A percentile compares a stretch with the other conserved stretches of the same genome.
These are phyloP conservation scores for Hymenoscyphus fraxineus DNA, from an alignment of 2,329 filamentous ascomycete species.

Conservation along the genomic window DNA sequence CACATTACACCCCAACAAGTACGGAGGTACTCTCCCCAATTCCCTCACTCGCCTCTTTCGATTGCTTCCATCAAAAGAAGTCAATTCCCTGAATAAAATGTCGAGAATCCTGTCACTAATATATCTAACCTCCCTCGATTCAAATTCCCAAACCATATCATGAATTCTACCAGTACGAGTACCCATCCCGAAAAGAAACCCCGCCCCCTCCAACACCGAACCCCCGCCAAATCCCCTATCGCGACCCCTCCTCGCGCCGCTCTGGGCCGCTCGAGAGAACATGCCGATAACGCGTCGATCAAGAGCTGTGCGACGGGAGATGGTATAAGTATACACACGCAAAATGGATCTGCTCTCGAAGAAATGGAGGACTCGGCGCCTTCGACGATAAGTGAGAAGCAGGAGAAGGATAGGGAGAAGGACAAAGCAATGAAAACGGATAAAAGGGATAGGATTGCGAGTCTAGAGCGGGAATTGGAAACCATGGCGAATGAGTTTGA, in stretches of 20 bases:
- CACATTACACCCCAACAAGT: background rate
- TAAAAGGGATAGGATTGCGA: conserved; percentile 35
- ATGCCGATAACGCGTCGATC: conserved; percentile 19
- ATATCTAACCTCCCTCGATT: background rate
- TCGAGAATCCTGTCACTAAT: background rate
- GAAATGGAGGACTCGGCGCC: conserved; percentile 2
- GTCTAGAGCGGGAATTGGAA: conserved; percentile 47
- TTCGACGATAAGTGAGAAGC: background rate
- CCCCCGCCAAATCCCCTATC: conserved; percentile 23
- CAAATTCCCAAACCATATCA: conserved; percentile 11
- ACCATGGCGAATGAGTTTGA: conserved; percentile 52
- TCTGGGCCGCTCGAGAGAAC: conserved; percentile 22
- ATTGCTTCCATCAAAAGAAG: background rate
- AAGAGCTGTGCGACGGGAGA: conserved; percentile 13
- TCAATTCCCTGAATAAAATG: conserved; percentile 9
- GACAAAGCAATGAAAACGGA: background rate
- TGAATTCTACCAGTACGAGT: conserved; percentile 9
- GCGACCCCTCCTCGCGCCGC: conserved; percentile 27
- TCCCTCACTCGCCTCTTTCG: background rate
- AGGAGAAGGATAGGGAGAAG: background rate
- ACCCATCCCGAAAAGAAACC: conserved; percentile 21
- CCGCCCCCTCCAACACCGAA: conserved; percentile 10
- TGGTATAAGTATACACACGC: background rate
- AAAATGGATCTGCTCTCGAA: conserved; percentile 1
- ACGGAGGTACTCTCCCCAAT: background rate